Base-by-base conservation (phyloP, 495 filamentous ascomycete genomes). In the Arthonia radiata region DNA sequence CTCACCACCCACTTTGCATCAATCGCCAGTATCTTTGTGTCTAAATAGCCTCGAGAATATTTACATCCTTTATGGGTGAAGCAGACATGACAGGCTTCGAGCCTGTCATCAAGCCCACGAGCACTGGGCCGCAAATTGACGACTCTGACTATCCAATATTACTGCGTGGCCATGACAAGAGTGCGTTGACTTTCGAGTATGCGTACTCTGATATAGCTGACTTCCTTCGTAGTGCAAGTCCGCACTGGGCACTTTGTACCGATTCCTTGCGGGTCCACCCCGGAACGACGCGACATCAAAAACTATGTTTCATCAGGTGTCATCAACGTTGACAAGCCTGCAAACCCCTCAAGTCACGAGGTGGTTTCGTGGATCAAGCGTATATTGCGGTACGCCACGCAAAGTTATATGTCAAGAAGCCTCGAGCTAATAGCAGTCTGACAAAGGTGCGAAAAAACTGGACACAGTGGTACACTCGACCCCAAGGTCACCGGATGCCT, bases 331-430 rank as follows among this genome's bases (percentile, higher is more conserved):
- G 86, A 94, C 61, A 97, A 97, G 51, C 86, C 86, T 18, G 80
- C 81, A 10, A 97, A 97, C 57, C 86, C 86, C 12, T 91, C 79
- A 31, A 86, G 76, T 41, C 86, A 97, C 57, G 86, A 97, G 50
- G 89, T 94, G 23, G 86, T 97, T 39, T 80, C 86, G 29, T 97
- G 86, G 89, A 70, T 93, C 32, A 97, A 97, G 69, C 67, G 81
- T 30, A 92, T 94, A 37, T 57, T 97, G 24, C 71, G 77, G 78
- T 89, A 13, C 31, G 16, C 12, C 25, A 25, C 30, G 23, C 2
- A 3, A 14, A 5, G 19, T 14, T 17, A 4, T 21, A 15, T 18
- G 13, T 7, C 13, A 19, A 11, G 19, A 21, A 23, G 13, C 10
- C 9, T 17, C 17, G 18, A 17, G 11, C 14, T 30, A 11, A 18